Percentiles rank a stretch among this genome's conserved stretches.
These are phyloP conservation scores for Zymoseptoria pseudotritici DNA, from an alignment of 2,329 filamentous ascomycete species.

Conservation along the genomic window DNA sequence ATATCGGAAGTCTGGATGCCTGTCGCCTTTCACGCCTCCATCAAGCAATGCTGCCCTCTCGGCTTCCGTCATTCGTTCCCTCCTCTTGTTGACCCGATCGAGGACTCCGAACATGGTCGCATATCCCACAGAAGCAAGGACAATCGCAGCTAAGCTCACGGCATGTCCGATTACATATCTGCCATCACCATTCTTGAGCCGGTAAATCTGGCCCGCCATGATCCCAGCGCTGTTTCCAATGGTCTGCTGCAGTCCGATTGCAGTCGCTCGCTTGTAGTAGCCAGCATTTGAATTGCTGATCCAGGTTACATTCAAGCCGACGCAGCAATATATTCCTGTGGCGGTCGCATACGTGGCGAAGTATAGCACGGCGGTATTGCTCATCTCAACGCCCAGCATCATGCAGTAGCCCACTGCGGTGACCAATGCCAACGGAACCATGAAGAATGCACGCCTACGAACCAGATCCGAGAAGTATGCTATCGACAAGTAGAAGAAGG, in stretches of 20 bases:
- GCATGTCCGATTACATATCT: slow-evolving; percentile 7
- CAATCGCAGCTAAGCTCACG: slow-evolving; percentile 4
- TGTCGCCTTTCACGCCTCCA: slow-evolving; percentile 4
- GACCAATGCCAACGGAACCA: slow-evolving; percentile 3
- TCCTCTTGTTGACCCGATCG: slow-evolving; percentile 3
- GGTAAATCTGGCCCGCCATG: slow-evolving; percentile 48
- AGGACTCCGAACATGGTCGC: slow-evolving; percentile 2
- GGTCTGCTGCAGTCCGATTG: slow-evolving; percentile 62
- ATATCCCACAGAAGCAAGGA: slow-evolving; percentile 3
- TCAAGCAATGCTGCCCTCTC: slow-evolving; percentile 4
- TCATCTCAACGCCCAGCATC: slow-evolving; percentile 5
- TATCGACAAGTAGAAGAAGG: slow-evolving; percentile 5
- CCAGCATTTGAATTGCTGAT: slow-evolving; percentile 61
- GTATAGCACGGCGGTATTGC: slow-evolving; percentile 2
- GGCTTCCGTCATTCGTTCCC: slow-evolving; percentile 2
- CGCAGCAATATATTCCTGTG: slow-evolving; percentile 1
- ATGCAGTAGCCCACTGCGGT: slow-evolving; percentile 3
- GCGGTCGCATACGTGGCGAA: slow-evolving; percentile 1
- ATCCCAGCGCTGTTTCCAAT: slow-evolving; percentile 65
- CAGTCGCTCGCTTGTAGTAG: slow-evolving; percentile 67
- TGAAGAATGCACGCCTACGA: slow-evolving; percentile 6
- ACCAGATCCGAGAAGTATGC: slow-evolving; percentile 8
- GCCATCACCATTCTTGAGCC: slow-evolving; percentile 1
- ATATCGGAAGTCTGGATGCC: slow-evolving; percentile 7
- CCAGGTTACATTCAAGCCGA: slow-evolving; percentile 6